A percentile compares a stretch with the other conserved stretches of the same genome.
Conservation (phyloP, 805 yeast genomes). For the Myxozyma vanderwaltii region DNA sequence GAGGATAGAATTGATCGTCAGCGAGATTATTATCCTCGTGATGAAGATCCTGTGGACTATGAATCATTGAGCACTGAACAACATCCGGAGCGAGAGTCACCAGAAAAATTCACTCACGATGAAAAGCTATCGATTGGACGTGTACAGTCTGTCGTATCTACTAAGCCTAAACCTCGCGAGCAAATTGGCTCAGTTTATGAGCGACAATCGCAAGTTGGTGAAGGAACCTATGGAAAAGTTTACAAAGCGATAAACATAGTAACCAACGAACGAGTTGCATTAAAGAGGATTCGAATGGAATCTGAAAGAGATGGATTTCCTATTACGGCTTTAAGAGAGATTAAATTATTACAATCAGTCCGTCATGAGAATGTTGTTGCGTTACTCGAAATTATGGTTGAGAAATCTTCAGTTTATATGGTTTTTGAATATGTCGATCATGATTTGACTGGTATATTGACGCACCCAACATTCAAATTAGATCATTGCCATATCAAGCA, state of each 20-base stretch:
- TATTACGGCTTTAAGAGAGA: constrained; percentile 91
- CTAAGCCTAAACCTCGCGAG: constrained; percentile 6
- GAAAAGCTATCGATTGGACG: neutral
- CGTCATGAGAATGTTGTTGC: constrained; percentile 82
- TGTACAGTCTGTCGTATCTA: too few relatives aligned
- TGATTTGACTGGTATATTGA: constrained; percentile 83
- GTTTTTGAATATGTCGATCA: constrained; percentile 91
- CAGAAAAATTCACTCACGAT: neutral
- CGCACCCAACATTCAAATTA: constrained; percentile 69
- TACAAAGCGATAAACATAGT: constrained; percentile 76
- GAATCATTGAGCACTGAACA: too few relatives aligned
- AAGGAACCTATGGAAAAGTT: constrained; percentile 97
- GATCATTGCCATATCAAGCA: constrained; percentile 77
- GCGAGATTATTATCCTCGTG: neutral
- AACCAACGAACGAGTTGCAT: constrained; percentile 76
- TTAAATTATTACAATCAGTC: constrained; percentile 77
- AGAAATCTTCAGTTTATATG: constrained; percentile 73
- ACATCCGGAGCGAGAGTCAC: too few relatives aligned
- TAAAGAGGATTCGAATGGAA: constrained; percentile 82
- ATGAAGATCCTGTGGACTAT: neutral
- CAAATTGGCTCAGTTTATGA: constrained; percentile 50
- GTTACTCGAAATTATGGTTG: constrained; percentile 86
- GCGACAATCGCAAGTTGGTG: constrained; percentile 89
- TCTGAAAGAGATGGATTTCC: constrained; percentile 94
- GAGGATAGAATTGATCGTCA: neutral